Base-by-base conservation (phyloP, 345 rosid species). In the Gynandropsis gynandra region DNA sequence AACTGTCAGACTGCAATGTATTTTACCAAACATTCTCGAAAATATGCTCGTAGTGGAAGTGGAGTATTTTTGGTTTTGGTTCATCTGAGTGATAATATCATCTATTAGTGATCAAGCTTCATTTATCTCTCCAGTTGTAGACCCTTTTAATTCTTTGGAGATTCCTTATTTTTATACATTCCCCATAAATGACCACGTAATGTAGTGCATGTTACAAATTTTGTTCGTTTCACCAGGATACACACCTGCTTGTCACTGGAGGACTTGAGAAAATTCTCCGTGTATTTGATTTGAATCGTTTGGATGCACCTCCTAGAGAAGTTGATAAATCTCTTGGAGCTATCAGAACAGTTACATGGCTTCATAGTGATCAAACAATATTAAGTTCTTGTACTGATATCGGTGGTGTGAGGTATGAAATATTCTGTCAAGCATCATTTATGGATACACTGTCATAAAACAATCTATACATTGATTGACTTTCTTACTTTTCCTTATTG, bases 341-440 rank as follows among this genome's bases (percentile, higher is more conserved):
- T 10, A 46, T 68, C 53, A 62, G 69, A 57, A 68, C 73, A 34
- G 64, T 63, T 13, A 63, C 73, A 35, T 68, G 68, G 65, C 73
- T 68, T 46, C 73, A 68, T 38, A 56, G 69, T 56, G 70, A 70
- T 39, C 64, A 87, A 79, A 85, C 97, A 44, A 85, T 92, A 61
- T 65, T 87, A 57, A 85, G 97, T 71, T 81, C 99, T 29, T 93
- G 95, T 42, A 63, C 83, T 67, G 95, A 88, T 61, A 78, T 79
- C 17, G 88, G 94, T 42, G 95, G 99, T 55, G 95, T 88, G 50
- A 85, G 99, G 95, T 93, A 78, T 61, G 52, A 50, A 36, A 10
- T 1, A n/a, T 54, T 47, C 1, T 43, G 4, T 9, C 15, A 46
- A 52, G 20, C 4, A 29, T 35, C 3, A 0, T 0, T 10, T 13